A percentile compares a stretch with the other conserved stretches of the same genome.
phyloP scores from a whole-genome alignment of 768 basidiomycete genomes.

The Postia placenta region DNA sequence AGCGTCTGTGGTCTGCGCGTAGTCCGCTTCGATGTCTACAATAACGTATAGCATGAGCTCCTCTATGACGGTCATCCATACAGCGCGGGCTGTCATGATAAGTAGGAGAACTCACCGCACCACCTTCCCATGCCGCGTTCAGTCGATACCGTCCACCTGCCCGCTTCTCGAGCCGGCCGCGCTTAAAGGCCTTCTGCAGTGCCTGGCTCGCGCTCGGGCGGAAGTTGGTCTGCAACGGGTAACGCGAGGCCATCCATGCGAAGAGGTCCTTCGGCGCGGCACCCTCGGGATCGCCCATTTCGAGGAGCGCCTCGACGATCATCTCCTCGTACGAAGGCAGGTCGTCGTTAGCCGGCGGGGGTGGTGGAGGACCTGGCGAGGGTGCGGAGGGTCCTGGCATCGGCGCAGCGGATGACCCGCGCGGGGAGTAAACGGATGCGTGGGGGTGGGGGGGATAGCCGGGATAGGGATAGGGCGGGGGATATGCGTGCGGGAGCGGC shows the following conservation, averaged over 20 bases:
- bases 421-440: slow-evolving; percentile 12
- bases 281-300: slow-evolving; percentile 65
- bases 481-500: slow-evolving; percentile 26
- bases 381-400: neutral
- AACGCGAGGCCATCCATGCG: slow-evolving; percentile 75
- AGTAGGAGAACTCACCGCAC: slow-evolving; percentile 66
- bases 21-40: slow-evolving; percentile 69
- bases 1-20: slow-evolving; percentile 74
- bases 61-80: neutral
- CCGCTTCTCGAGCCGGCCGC: slow-evolving; percentile 75
- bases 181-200: slow-evolving; percentile 77
- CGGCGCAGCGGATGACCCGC: neutral
- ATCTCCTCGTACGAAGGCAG: slow-evolving; percentile 89
- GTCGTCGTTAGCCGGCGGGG: slow-evolving; percentile 34
- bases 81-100: no score
- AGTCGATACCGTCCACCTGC: slow-evolving; percentile 69
- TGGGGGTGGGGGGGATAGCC: slow-evolving; percentile 24
- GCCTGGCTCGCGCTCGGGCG: slow-evolving; percentile 87
- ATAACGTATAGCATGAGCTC: slow-evolving; percentile 3
- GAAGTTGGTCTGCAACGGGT: slow-evolving; percentile 85
- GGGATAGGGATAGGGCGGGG: slow-evolving; percentile 30
- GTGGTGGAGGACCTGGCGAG: slow-evolving; percentile 7
- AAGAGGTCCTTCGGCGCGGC: slow-evolving; percentile 80
- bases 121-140: slow-evolving; percentile 76
- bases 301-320: slow-evolving; percentile 75